phyloP scores from a whole-genome alignment of 2,329 filamentous ascomycete species.

The Penicillium sclerotiorum region DNA sequence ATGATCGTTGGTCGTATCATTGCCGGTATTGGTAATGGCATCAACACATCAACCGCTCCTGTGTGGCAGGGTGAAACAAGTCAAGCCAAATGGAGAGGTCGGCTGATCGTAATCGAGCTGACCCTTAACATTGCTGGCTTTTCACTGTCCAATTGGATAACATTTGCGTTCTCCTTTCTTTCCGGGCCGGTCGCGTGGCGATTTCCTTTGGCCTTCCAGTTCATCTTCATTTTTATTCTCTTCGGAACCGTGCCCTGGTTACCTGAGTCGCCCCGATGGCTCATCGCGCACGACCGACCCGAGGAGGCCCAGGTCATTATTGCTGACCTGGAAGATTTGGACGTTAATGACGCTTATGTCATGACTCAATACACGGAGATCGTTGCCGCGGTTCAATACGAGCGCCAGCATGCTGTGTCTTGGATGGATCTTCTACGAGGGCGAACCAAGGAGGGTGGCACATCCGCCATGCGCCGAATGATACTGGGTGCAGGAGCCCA shows the following conservation, averaged over 20 bases:
- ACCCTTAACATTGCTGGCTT: conserved; percentile 56
- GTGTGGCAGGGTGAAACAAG: conserved; percentile 54
- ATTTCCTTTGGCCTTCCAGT: conserved; percentile 52
- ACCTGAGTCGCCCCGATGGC: conserved; percentile 26
- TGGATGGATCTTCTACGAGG: conserved; percentile 2
- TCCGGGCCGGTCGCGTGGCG: conserved; percentile 48
- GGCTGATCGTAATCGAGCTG: conserved; percentile 52
- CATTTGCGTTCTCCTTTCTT: conserved; percentile 53
- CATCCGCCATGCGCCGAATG: conserved; percentile 48
- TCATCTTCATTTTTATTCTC: conserved; percentile 53
- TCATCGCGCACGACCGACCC: conserved; percentile 46
- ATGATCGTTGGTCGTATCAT: conserved; percentile 56
- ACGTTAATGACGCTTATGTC: background rate
- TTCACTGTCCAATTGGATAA: conserved; percentile 55
- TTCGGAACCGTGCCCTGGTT: conserved; percentile 45
- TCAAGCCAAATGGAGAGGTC: conserved; percentile 49
- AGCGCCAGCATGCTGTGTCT: conserved; percentile 1
- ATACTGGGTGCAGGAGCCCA: conserved; percentile 59
- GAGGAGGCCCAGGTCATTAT: conserved; percentile 29
- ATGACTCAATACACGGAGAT: background rate
- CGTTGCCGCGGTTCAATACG: background rate
- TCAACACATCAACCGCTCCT: conserved; percentile 55
- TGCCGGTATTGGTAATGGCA: conserved; percentile 50
- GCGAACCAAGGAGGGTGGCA: background rate
- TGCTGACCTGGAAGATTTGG: background rate